Evolutionary conservation across 805 yeast genomes (phyloP).

Genomic region (Sugiyamaella valdiviana): DNA sequence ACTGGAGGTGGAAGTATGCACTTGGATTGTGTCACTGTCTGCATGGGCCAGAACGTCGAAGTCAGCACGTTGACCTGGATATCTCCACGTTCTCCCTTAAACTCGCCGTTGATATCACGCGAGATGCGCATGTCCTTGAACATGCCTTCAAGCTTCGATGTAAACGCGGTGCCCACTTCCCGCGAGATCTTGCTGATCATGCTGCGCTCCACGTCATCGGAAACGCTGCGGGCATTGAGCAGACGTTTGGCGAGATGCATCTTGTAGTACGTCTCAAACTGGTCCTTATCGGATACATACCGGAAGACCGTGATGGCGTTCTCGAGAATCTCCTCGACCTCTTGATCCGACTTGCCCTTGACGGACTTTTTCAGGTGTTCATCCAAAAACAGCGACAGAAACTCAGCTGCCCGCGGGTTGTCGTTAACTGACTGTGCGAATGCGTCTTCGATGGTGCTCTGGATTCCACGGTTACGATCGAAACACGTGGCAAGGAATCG

Average conservation of each 20-base stretch:
- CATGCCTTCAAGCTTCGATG: conserved; percentile 81
- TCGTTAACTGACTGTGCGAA: conserved; percentile 56
- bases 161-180: conserved; percentile 73
- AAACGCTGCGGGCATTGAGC: conserved; percentile 41
- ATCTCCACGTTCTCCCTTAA: conserved; percentile 30
- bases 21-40: conserved; percentile 26
- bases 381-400: conserved; percentile 52
- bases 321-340: conserved; percentile 42
- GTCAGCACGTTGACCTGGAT: conserved; percentile 53
- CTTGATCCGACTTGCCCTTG: conserved; percentile 42
- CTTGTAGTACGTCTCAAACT: conserved; percentile 78
- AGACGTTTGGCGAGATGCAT: conserved; percentile 81
- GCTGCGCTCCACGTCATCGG: conserved; percentile 60
- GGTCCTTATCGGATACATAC: conserved; percentile 72
- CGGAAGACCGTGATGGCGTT: conserved; percentile 58
- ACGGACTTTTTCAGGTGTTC: conserved; percentile 46
- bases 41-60: conserved; percentile 63
- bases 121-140: conserved; percentile 68
- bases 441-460: conserved; percentile 52
- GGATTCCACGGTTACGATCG: conserved; percentile 42
- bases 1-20: conserved; percentile 39
- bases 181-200: conserved; percentile 62
- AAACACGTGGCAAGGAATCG: conserved; percentile 44
- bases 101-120: conserved; percentile 41
- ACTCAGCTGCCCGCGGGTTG: conserved; percentile 46